These are phyloP conservation scores for Alnus rubra DNA, from an alignment of 306 rosid species.

Conservation along the genomic window DNA sequence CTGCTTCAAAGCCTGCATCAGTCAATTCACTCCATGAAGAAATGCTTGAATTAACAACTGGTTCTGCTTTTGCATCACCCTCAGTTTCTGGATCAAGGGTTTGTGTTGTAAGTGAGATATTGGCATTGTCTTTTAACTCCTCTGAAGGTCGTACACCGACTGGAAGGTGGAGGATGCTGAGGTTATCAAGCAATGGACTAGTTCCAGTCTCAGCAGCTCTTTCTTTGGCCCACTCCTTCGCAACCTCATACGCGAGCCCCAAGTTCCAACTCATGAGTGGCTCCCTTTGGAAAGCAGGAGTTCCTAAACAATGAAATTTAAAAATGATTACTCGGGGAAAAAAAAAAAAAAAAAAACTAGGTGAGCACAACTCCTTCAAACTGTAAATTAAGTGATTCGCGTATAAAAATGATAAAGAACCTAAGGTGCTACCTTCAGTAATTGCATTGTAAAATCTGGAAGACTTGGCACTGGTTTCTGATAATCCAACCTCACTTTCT, in stretches of 20 bases:
- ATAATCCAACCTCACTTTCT: constrained; percentile 37
- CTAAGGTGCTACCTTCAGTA: constrained; percentile 49
- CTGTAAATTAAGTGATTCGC: background rate
- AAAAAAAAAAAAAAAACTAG: background rate
- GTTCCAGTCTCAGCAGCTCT: constrained; percentile 55
- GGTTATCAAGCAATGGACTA: constrained; percentile 46
- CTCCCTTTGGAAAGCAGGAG: constrained; percentile 63
- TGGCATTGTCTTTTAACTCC: constrained; percentile 49
- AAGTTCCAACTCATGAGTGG: constrained; percentile 75
- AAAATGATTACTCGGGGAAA: constrained; percentile 19
- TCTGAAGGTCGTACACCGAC: constrained; percentile 86
- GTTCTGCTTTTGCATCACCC: constrained; percentile 38
- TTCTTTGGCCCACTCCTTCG: constrained; percentile 85
- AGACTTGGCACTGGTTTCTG: constrained; percentile 34
- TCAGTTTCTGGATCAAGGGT: constrained; percentile 38
- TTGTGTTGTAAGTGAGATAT: constrained; percentile 40
- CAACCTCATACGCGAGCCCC: constrained; percentile 73
- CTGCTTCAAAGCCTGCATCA: constrained; percentile 64
- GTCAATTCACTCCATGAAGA: constrained; percentile 54
- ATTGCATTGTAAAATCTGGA: constrained; percentile 39
- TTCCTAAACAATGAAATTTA: constrained; percentile 41
- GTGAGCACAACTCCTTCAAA: background rate
- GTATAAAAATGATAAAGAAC: background rate
- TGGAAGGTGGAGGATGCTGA: constrained; percentile 74
- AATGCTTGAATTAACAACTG: constrained; percentile 28